Evolutionary conservation across 805 yeast species (phyloP).

Genomic region (Teunomyces lycoperdinae): DNA sequence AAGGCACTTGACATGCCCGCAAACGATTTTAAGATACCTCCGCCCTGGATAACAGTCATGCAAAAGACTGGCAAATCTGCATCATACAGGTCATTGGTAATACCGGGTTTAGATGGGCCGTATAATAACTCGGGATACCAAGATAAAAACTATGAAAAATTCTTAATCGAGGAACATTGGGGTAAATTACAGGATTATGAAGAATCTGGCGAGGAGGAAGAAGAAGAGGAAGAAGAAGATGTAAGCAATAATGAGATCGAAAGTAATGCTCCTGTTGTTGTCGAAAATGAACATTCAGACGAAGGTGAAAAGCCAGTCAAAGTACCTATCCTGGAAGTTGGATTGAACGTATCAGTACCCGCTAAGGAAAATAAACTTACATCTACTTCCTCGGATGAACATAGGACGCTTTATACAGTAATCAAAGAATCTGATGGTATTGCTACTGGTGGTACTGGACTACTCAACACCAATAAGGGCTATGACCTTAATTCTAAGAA

Average conservation of each 20-base stretch:
- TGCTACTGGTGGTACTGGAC: slow-evolving; percentile 6
- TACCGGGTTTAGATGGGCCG: slow-evolving; percentile 46
- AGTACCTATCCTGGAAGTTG: slow-evolving; percentile 13
- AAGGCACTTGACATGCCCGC: slow-evolving; percentile 67
- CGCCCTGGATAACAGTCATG: slow-evolving; percentile 82
- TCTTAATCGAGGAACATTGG: slow-evolving; percentile 25
- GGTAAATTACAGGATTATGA: slow-evolving; percentile 31
- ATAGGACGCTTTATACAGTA: slow-evolving; percentile 19
- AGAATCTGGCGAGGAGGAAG: slow-evolving; percentile 46
- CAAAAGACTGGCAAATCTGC: slow-evolving; percentile 78
- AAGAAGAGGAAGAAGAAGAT: slow-evolving; percentile 31
- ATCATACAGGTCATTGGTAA: slow-evolving; percentile 61
- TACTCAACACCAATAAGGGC: slow-evolving; percentile 10
- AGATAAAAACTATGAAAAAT: slow-evolving; percentile 9
- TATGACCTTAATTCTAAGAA: slow-evolving; percentile 10
- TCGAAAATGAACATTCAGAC: slow-evolving; percentile 55
- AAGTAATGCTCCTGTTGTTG: slow-evolving; percentile 50
- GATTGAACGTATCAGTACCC: neutral
- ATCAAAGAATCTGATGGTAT: slow-evolving; percentile 15
- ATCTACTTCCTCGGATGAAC: neutral
- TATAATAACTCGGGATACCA: slow-evolving; percentile 37
- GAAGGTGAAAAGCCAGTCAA: slow-evolving; percentile 5
- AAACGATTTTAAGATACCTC: slow-evolving; percentile 41
- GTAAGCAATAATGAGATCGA: slow-evolving; percentile 18
- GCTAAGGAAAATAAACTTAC: neutral